phyloP scores from a whole-genome alignment of 2,329 filamentous ascomycete species.

The Phialocephala sp. region DNA sequence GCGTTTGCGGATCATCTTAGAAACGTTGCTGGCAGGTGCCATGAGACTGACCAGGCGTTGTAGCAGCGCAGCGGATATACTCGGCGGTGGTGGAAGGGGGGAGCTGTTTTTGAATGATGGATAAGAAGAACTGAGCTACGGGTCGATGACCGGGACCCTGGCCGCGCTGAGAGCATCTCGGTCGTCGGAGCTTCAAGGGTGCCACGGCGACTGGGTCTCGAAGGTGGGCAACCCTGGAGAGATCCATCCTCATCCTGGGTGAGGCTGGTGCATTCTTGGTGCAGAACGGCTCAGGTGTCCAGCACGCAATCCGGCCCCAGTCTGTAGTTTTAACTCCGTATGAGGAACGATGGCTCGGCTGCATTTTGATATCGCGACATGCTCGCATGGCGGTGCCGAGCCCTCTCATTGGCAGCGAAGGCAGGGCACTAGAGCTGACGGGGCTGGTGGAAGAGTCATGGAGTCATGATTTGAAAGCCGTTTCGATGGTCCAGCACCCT shows the following conservation, averaged over 20 bases:
- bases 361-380: not conserved
- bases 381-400: not conserved
- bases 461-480: slow-evolving; percentile 14
- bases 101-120: slow-evolving; percentile 19
- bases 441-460: slow-evolving; percentile 20
- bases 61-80: slow-evolving; percentile 33
- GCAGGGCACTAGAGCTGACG: slow-evolving; percentile 7
- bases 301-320: slow-evolving; percentile 16
- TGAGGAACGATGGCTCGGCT: not conserved
- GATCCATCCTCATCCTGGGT: slow-evolving; percentile 14
- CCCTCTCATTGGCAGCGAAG: not conserved
- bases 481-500: not conserved
- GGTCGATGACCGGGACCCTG: slow-evolving; percentile 10
- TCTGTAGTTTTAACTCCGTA: not conserved
- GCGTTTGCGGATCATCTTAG: slow-evolving; percentile 41
- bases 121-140: slow-evolving; percentile 11
- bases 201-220: not conserved
- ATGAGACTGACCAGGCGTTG: slow-evolving; percentile 33
- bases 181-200: slow-evolving; percentile 25
- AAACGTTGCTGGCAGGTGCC: slow-evolving; percentile 34
- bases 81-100: slow-evolving; percentile 11
- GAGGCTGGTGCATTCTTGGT: slow-evolving; percentile 24
- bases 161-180: slow-evolving; percentile 14
- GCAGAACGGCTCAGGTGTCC: not conserved
- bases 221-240: slow-evolving; percentile 26